These are phyloP conservation scores for Hypoxylon lenormandii DNA, from an alignment of 495 filamentous ascomycete species.

Conservation along the genomic window DNA sequence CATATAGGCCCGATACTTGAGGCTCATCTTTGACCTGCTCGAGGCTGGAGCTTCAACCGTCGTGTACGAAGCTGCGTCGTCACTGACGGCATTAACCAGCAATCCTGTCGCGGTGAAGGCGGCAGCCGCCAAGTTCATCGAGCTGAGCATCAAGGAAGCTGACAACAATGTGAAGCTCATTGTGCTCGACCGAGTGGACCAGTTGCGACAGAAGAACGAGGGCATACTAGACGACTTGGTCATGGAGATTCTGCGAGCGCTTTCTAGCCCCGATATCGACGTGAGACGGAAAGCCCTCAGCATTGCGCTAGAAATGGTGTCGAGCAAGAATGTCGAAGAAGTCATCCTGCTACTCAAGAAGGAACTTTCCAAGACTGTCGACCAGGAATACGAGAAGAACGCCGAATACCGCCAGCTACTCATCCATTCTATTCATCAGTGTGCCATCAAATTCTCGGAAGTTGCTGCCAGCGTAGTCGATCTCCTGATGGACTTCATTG, in stretches of 20 bases:
- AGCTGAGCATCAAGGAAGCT: conserved; percentile 94
- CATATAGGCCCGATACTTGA: conserved; percentile 81
- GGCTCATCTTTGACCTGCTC: conserved; percentile 95
- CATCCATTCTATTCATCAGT: conserved; percentile 97
- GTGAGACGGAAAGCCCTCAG: conserved; percentile 91
- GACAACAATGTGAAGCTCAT: conserved; percentile 99
- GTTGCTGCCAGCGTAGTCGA: conserved; percentile 96
- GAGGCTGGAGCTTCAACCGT: conserved; percentile 94
- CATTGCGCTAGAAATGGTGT: conserved; percentile 96
- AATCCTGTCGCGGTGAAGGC: conserved; percentile 99
- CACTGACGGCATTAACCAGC: conserved; percentile 90
- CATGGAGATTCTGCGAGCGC: conserved; percentile 98
- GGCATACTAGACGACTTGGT: conserved; percentile 93
- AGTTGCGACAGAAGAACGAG: conserved; percentile 89
- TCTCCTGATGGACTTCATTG: conserved; percentile 99
- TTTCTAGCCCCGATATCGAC: conserved; percentile 95
- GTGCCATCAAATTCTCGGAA: conserved; percentile 98
- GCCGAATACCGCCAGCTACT: conserved; percentile 94
- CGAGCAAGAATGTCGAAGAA: conserved; percentile 98
- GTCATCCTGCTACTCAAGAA: conserved; percentile 96
- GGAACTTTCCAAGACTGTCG: conserved; percentile 95
- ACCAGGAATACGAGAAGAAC: conserved; percentile 99
- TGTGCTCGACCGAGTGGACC: conserved; percentile 92
- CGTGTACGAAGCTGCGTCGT: conserved; percentile 97
- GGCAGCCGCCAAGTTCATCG: conserved; percentile 93